Percentiles rank a stretch among this genome's conserved stretches.
Evolutionary conservation across 1,284 basidiomycete species (phyloP).

Genomic region (Fomitopsis schrenkii): DNA sequence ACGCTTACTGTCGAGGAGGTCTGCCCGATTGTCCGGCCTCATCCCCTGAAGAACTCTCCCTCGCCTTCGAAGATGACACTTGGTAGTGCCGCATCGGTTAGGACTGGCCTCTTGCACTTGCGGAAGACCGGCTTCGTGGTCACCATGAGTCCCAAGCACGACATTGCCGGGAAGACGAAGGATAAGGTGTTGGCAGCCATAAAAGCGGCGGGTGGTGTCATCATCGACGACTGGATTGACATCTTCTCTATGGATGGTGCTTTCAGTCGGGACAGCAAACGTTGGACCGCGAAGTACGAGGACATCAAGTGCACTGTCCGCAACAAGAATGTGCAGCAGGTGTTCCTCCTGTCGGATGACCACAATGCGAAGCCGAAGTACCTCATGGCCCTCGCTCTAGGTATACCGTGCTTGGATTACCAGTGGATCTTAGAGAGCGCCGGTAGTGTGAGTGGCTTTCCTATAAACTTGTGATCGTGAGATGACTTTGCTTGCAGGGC

Average conservation of each 20-base stretch:
- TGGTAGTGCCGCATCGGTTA: conserved; percentile 26
- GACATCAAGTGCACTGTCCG: conserved; percentile 44
- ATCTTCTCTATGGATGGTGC: conserved; percentile 59
- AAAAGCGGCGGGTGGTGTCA: conserved; percentile 50
- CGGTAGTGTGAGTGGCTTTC: conserved; percentile 26
- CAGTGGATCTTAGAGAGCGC: conserved; percentile 54
- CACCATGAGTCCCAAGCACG: conserved; percentile 23
- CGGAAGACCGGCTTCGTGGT: conserved; percentile 37
- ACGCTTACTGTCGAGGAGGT: conserved; percentile 36
- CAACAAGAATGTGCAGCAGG: conserved; percentile 40
- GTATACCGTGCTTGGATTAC: conserved; percentile 77
- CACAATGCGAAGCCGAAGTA: conserved; percentile 72
- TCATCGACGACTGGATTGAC: conserved; percentile 63
- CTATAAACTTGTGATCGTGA: not conserved
- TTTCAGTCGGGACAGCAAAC: conserved; percentile 36
- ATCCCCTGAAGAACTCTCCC: conserved; percentile 28
- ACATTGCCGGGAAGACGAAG: conserved; percentile 26
- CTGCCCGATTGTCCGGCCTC: conserved; percentile 34
- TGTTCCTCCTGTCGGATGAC: conserved; percentile 69
- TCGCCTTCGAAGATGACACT: conserved; percentile 42
- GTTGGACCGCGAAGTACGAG: conserved; percentile 46
- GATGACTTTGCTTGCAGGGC: conserved; percentile 9
- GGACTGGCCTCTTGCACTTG: conserved; percentile 34
- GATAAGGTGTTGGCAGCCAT: conserved; percentile 42
- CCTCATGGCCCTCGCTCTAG: conserved; percentile 77